phyloP scores from a whole-genome alignment of 768 basidiomycete species.

The Ephemerocybe angulata region DNA sequence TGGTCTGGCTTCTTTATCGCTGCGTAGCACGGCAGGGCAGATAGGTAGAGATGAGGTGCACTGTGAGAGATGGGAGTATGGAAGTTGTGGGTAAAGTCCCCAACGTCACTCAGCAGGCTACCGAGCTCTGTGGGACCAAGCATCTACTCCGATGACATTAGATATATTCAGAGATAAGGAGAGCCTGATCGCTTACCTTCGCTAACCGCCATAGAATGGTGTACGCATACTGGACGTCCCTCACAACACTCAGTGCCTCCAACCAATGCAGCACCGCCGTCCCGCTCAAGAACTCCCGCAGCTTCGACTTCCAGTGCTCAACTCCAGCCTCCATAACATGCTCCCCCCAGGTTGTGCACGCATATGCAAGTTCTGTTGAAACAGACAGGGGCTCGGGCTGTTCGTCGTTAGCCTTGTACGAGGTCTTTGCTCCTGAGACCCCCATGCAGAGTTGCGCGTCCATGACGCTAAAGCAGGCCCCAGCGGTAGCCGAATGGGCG shows the following conservation, averaged over 20 bases:
- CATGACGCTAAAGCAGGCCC: background rate
- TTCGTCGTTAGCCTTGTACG: background rate
- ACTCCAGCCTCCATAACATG: background rate
- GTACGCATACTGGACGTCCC: slow-evolving; percentile 7
- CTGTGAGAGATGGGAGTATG: slow-evolving; percentile 13
- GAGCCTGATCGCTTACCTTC: slow-evolving; percentile 9
- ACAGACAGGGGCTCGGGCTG: background rate
- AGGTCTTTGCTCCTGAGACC: background rate
- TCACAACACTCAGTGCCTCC: slow-evolving; percentile 26
- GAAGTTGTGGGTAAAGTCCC: slow-evolving; percentile 14
- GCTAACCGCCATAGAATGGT: background rate
- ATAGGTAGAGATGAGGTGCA: slow-evolving; percentile 23
- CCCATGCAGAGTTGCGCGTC: background rate
- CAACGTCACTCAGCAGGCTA: slow-evolving; percentile 11
- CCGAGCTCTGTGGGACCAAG: slow-evolving; percentile 4
- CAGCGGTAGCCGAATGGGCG: background rate
- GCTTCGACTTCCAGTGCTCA: background rate
- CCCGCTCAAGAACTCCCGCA: background rate
- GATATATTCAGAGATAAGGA: background rate
- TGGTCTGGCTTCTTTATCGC: background rate
- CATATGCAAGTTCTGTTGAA: slow-evolving; percentile 1
- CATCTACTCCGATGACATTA: background rate
- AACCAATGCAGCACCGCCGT: slow-evolving; percentile 25
- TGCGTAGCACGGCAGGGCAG: slow-evolving; percentile 25
- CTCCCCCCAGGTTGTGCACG: slow-evolving; percentile 4